Percentiles rank a stretch among this genome's conserved stretches.
phyloP scores from a whole-genome alignment of 306 rosid genomes.

The Inga laurina region DNA sequence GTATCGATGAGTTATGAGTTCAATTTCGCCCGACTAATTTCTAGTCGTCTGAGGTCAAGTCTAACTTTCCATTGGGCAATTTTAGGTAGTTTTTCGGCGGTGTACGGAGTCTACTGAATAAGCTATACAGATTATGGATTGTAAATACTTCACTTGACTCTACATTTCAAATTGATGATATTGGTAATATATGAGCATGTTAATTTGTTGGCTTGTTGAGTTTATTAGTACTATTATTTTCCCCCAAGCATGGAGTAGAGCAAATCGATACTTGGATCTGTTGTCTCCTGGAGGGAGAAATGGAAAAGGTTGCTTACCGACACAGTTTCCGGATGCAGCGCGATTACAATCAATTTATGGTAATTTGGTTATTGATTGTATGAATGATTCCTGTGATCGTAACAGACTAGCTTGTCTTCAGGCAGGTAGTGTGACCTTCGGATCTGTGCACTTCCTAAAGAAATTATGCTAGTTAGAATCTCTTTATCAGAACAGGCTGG shows the following conservation, averaged over 20 bases:
- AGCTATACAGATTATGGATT: background rate
- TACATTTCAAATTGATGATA: background rate
- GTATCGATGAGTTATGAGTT: slow-evolving; percentile 9
- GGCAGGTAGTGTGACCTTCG: background rate
- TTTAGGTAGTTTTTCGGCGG: background rate
- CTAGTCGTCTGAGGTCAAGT: background rate
- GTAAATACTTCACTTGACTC: background rate
- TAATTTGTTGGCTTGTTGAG: slow-evolving; percentile 4
- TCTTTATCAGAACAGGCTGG: background rate
- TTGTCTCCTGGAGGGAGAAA: slow-evolving; percentile 14
- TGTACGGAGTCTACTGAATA: background rate
- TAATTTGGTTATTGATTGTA: slow-evolving; percentile 9
- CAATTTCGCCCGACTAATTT: background rate
- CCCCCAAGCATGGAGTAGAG: slow-evolving; percentile 11
- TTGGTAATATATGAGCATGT: background rate
- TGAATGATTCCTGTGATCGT: background rate
- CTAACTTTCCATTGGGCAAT: background rate
- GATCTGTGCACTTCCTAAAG: background rate
- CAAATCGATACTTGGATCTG: slow-evolving; percentile 10
- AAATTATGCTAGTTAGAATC: background rate
- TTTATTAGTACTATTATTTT: background rate
- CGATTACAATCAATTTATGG: background rate
- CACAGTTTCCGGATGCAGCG: background rate
- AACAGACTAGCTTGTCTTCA: background rate
- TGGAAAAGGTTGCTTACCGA: background rate